Percentiles rank a stretch among this genome's conserved stretches.
Evolutionary conservation across 768 basidiomycete species (phyloP).

Genomic region (Kwoniella bestiolae): DNA sequence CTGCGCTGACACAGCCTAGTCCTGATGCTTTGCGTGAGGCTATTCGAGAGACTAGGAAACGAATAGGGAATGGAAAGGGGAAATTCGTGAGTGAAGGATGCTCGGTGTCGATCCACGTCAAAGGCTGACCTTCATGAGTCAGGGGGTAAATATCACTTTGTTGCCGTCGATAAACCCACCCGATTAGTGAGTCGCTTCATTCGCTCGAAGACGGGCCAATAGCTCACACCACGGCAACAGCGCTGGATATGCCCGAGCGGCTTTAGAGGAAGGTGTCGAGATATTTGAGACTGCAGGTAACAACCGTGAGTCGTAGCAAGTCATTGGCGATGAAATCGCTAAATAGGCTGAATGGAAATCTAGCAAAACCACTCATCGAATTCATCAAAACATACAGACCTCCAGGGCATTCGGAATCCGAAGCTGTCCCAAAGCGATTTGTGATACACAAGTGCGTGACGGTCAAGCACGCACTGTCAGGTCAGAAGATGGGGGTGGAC

Average conservation of each 20-base stretch:
- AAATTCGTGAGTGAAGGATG: constrained; percentile 37
- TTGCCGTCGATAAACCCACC: constrained; percentile 88
- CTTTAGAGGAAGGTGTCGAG: constrained; percentile 82
- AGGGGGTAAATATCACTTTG: constrained; percentile 80
- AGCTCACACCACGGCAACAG: neutral
- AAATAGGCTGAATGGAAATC: constrained; percentile 6
- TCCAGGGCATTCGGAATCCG: constrained; percentile 49
- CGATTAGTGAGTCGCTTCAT: constrained; percentile 69
- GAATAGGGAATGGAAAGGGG: constrained; percentile 52
- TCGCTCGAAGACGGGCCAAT: neutral
- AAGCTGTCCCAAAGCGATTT: constrained; percentile 30
- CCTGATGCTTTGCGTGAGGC: constrained; percentile 79
- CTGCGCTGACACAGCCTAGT: constrained; percentile 83
- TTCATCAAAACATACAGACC: constrained; percentile 78
- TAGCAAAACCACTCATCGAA: constrained; percentile 76
- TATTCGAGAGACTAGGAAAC: constrained; percentile 73
- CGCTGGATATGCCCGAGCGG: constrained; percentile 60
- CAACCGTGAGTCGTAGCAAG: constrained; percentile 79
- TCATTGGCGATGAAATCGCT: no score
- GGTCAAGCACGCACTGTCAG: constrained; percentile 60
- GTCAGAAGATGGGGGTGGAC: constrained; percentile 75
- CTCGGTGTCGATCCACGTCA: no score
- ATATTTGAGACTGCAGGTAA: constrained; percentile 94
- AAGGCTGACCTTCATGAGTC: constrained; percentile 65
- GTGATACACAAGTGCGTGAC: constrained; percentile 75